Base-by-base conservation (phyloP, 306 rosid genomes). In the Inga leiocalycina region DNA sequence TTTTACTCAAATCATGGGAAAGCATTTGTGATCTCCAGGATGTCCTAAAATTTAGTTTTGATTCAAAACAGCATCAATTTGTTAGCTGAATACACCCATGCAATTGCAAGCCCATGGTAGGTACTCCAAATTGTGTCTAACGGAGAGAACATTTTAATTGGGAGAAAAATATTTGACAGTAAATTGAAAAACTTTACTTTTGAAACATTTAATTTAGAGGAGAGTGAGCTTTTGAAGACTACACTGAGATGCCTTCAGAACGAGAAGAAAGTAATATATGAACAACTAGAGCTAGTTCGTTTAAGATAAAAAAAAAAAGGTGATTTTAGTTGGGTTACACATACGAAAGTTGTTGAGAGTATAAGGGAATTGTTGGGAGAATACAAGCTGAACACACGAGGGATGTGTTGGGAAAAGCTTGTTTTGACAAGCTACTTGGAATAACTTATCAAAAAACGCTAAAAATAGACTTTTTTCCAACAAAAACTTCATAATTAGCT, bases 1-100 rank as follows among this genome's bases (percentile, higher is more conserved):
- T 15, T 32, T 30, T 65, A 32, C 80, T 76, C 37, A 22, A 87
- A 67, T 78, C 77, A 76, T 15, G 20, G 43, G n/a, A 10, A 65
- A 65, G n/a, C 7, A 65, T 65, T 65, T 32, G 43, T 32, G n/a
- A 6, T 16, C 43, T 65, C 20, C 15, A 12, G 14, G 69, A 64
- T 11, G 19, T 4, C 35, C 8, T 10, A 64, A 11, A 64, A 30
- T 64, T 12, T 64, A 27, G 39, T 27, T 62, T 27, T 62, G 9
- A 62, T 22, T 12, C 69, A 27, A 64, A 27, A 2, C 34, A 59
- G 30, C 35, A 4, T 27, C 37, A 1, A 62, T 62, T 61, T 27
- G 68, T 30, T 37, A 22, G 68, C 10, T 11, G 16, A 62, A 62
- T 59, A 10, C 37, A 62, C 37, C 35, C 10, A 24, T 12, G 37